Conservation (phyloP, 2,329 filamentous ascomycete genomes). For the Ceratocystis variospora region DNA sequence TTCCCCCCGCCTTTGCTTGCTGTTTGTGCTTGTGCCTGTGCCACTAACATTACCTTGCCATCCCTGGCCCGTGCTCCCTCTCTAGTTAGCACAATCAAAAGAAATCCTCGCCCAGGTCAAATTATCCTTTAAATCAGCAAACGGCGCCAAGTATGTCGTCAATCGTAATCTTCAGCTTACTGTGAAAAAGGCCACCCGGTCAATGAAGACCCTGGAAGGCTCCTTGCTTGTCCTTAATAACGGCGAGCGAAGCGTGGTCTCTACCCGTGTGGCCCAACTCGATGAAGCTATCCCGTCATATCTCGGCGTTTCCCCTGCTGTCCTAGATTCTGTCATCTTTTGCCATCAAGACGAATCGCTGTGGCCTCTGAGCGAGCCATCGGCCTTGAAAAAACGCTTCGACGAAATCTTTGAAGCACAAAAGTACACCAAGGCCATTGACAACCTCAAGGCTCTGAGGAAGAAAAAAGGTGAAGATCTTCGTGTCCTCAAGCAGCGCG, state of each 20-base stretch:
- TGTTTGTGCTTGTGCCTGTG: not conserved
- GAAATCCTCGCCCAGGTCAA: constrained; percentile 87
- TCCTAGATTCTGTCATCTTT: constrained; percentile 92
- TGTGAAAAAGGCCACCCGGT: constrained; percentile 64
- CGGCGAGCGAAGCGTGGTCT: constrained; percentile 66
- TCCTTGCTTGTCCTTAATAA: constrained; percentile 61
- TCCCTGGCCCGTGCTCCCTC: not conserved
- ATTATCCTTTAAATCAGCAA: constrained; percentile 68
- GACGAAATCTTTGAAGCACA: constrained; percentile 95
- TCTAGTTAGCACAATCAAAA: constrained; percentile 32
- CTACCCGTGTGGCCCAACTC: constrained; percentile 66
- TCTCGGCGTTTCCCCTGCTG: constrained; percentile 76
- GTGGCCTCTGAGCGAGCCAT: constrained; percentile 88
- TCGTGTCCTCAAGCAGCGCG: constrained; percentile 55
- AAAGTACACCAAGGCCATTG: constrained; percentile 95
- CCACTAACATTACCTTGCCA: not conserved
- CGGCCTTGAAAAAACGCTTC: constrained; percentile 78
- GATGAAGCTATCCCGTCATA: constrained; percentile 73
- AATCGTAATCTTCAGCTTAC: constrained; percentile 75
- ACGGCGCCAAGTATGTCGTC: constrained; percentile 65
- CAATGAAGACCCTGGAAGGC: constrained; percentile 74
- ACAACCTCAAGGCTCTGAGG: constrained; percentile 75
- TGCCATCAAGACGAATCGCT: constrained; percentile 96
- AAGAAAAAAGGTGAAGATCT: constrained; percentile 74
- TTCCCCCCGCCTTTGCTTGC: too few relatives aligned